phyloP scores from a whole-genome alignment of 108 stramenopile species.

The Cyclotella cryptica region DNA sequence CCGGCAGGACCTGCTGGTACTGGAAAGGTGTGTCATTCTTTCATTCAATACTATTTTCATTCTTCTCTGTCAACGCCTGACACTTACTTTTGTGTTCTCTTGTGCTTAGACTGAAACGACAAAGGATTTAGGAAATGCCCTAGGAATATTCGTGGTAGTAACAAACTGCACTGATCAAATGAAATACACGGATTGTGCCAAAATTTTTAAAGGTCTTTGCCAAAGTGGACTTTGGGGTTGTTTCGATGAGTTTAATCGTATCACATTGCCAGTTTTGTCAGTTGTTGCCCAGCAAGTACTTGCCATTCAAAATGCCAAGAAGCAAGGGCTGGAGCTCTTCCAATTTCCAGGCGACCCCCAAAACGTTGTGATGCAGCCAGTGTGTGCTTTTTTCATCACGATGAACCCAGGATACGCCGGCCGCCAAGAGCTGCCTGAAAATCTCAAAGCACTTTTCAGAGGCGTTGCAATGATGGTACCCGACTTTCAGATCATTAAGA shows the following conservation, averaged over 20 bases:
- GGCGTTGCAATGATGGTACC: constrained; percentile 96
- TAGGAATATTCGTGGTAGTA: constrained; percentile 93
- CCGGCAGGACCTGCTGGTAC: constrained; percentile 95
- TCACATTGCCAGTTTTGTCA: constrained; percentile 89
- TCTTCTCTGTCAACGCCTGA: not conserved
- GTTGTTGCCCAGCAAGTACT: constrained; percentile 94
- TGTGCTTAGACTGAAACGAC: constrained; percentile 66
- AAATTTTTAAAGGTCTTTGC: constrained; percentile 95
- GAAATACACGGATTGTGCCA: constrained; percentile 92
- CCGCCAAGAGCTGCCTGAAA: constrained; percentile 93
- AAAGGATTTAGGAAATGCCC: constrained; percentile 88
- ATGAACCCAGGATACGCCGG: constrained; percentile 97
- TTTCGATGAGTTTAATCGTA: constrained; percentile 96
- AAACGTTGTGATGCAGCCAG: constrained; percentile 81
- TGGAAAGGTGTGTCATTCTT: constrained; percentile 62
- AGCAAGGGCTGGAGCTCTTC: constrained; percentile 76
- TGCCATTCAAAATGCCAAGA: constrained; percentile 92
- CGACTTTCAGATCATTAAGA: constrained; percentile 94
- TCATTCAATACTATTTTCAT: not conserved
- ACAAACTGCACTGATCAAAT: constrained; percentile 94
- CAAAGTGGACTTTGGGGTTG: constrained; percentile 94
- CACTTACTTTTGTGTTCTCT: not conserved
- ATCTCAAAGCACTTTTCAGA: constrained; percentile 92
- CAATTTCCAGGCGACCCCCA: constrained; percentile 94
- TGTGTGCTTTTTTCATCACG: constrained; percentile 92